These are phyloP conservation scores for Neurospora sp. DNA, from an alignment of 495 filamentous ascomycete genomes.

Conservation along the genomic window DNA sequence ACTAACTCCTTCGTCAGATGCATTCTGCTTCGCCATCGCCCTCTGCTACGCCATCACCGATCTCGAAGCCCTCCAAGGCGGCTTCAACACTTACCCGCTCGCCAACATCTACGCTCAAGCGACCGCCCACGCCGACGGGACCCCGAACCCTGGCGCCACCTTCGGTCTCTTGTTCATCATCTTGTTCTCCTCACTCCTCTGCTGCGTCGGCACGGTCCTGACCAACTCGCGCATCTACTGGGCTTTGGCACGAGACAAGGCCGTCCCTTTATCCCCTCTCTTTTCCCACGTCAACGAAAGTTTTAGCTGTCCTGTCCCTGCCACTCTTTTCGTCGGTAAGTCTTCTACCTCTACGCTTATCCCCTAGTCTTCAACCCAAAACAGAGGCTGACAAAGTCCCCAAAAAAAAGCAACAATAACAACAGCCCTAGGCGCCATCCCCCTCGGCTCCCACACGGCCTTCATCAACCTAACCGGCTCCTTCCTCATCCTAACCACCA, in stretches of 20 bases:
- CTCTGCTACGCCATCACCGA: constrained; percentile 64
- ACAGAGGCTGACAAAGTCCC: background rate
- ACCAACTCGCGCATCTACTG: constrained; percentile 79
- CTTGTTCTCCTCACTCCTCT: constrained; percentile 53
- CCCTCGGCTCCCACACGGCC: constrained; percentile 60
- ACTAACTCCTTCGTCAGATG: constrained; percentile 20
- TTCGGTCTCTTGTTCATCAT: constrained; percentile 63
- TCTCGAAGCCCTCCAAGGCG: constrained; percentile 47
- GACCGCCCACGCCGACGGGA: constrained; percentile 39
- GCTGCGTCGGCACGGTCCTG: constrained; percentile 56
- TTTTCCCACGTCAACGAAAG: constrained; percentile 39
- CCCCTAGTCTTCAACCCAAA: background rate
- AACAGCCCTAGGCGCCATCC: constrained; percentile 63
- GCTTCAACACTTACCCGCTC: constrained; percentile 56
- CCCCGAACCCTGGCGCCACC: constrained; percentile 34
- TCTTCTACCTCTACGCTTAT: background rate
- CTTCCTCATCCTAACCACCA: constrained; percentile 63
- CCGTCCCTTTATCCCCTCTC: constrained; percentile 41
- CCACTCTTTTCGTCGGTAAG: constrained; percentile 51
- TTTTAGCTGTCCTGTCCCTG: constrained; percentile 55
- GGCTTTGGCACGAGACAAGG: constrained; percentile 69
- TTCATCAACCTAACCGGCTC: constrained; percentile 67
- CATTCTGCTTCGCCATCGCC: constrained; percentile 65
- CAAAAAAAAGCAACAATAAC: constrained; percentile 32
- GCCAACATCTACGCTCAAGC: constrained; percentile 73